Percentiles rank a stretch among this genome's conserved stretches.
Conservation (phyloP, 169 alveolate genomes). For the Cryptosporidium parvum region DNA sequence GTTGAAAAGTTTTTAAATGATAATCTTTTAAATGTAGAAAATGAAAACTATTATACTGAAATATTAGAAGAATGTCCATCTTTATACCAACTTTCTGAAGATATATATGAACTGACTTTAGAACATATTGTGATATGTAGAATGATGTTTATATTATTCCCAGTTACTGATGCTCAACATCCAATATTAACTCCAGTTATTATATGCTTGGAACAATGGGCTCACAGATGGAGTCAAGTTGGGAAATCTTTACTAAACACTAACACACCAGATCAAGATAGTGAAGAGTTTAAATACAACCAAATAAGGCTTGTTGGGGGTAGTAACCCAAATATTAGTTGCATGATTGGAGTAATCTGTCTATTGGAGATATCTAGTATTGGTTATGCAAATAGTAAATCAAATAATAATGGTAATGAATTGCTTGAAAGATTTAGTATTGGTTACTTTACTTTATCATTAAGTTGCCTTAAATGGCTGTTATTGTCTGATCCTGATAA, state of each 20-base stretch:
- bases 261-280: background rate
- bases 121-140: conserved; percentile 60
- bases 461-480: conserved; percentile 66
- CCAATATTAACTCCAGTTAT: conserved; percentile 64
- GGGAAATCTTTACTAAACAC: conserved; percentile 31
- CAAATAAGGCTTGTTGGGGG: conserved; percentile 39
- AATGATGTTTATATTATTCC: conserved; percentile 53
- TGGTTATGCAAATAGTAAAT: conserved; percentile 26
- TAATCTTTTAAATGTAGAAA: conserved; percentile 12
- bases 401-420: conserved; percentile 2
- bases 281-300: background rate
- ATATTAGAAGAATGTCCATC: conserved; percentile 54
- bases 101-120: conserved; percentile 16
- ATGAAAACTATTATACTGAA: conserved; percentile 58
- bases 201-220: conserved; percentile 66
- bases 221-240: conserved; percentile 62
- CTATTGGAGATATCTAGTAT: conserved; percentile 52
- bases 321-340: conserved; percentile 13
- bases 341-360: conserved; percentile 49
- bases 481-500: background rate
- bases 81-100: conserved; percentile 18
- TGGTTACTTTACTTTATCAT: conserved; percentile 43
- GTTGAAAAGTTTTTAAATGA: conserved; percentile 34
- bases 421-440: conserved; percentile 29
- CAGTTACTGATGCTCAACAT: conserved; percentile 66